These are phyloP conservation scores for Xylaria intraflava DNA, from an alignment of 495 filamentous ascomycete genomes.

Conservation along the genomic window DNA sequence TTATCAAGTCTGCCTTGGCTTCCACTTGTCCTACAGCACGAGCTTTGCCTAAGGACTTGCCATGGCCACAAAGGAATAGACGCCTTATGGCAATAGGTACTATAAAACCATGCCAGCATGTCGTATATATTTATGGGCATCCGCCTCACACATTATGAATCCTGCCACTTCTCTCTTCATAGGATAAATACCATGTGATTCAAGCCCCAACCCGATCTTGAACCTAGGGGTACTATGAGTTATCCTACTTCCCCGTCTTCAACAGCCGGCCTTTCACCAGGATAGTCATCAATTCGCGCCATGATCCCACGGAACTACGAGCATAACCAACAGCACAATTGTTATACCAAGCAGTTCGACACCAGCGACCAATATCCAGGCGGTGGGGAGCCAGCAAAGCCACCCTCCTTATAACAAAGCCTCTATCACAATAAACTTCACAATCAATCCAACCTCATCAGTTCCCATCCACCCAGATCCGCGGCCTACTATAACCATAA, in stretches of 20 bases:
- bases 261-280: no score
- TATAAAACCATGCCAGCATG: no score
- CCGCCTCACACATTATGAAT: neutral
- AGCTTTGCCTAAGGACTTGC: slow-evolving; percentile 47
- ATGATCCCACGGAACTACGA: slow-evolving; percentile 44
- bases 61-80: slow-evolving; percentile 51
- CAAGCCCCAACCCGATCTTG: slow-evolving; percentile 40
- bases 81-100: no score
- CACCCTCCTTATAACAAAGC: no score
- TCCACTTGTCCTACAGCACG: no score
- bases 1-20: slow-evolving; percentile 22
- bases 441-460: no score
- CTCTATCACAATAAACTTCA: no score
- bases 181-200: slow-evolving; percentile 43
- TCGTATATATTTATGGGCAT: no score
- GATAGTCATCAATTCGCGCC: slow-evolving; percentile 50
- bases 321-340: slow-evolving; percentile 44
- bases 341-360: slow-evolving; percentile 44
- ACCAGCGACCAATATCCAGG: slow-evolving; percentile 31
- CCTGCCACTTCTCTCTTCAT: slow-evolving; percentile 47
- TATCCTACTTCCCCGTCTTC: slow-evolving; percentile 47
- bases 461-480: no score
- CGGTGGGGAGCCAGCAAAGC: slow-evolving; percentile 41
- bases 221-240: slow-evolving; percentile 40
- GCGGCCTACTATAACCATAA: no score